A percentile compares a stretch with the other conserved stretches of the same genome.
Evolutionary conservation across 106 monocot genomes (phyloP).

Genomic region (Ottelia alismoides): DNA sequence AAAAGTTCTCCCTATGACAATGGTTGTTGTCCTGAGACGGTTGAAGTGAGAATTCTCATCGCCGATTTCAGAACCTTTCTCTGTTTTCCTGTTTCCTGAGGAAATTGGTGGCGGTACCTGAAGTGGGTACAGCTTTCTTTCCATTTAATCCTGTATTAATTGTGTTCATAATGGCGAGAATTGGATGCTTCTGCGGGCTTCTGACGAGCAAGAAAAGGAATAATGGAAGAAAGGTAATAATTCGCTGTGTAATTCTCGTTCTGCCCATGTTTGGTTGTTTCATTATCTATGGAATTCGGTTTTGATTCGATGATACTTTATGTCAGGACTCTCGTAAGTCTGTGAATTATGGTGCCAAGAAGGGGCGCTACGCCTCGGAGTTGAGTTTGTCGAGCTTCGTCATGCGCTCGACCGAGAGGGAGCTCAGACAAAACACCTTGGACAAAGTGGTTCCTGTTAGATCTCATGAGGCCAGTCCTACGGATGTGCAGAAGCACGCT

Average conservation of each 20-base stretch:
- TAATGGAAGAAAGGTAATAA: conserved; percentile 43
- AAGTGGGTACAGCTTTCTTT: background rate
- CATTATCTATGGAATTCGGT: background rate
- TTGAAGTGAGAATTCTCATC: too few relatives aligned
- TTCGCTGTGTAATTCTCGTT: background rate
- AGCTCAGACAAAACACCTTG: conserved; percentile 6
- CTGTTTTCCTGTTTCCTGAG: too few relatives aligned
- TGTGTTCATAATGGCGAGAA: conserved; percentile 31
- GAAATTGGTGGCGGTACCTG: too few relatives aligned
- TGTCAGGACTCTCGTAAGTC: conserved; percentile 13
- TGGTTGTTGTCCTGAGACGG: conserved; percentile 4
- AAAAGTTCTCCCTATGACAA: conserved; percentile 18
- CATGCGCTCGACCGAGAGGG: conserved; percentile 3
- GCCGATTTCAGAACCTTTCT: too few relatives aligned
- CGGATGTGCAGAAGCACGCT: conserved; percentile 5
- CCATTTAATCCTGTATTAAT: background rate
- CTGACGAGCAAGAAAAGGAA: conserved; percentile 63
- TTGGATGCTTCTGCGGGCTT: conserved; percentile 48
- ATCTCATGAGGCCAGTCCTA: background rate
- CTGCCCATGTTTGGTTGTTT: background rate
- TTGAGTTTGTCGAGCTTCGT: conserved; percentile 32
- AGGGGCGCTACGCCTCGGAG: conserved; percentile 6
- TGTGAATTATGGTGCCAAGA: conserved; percentile 9
- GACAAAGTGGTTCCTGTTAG: background rate
- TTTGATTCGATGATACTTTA: background rate